Conservation (phyloP, 2,329 filamentous ascomycete species). For the Colletotrichum sp. region DNA sequence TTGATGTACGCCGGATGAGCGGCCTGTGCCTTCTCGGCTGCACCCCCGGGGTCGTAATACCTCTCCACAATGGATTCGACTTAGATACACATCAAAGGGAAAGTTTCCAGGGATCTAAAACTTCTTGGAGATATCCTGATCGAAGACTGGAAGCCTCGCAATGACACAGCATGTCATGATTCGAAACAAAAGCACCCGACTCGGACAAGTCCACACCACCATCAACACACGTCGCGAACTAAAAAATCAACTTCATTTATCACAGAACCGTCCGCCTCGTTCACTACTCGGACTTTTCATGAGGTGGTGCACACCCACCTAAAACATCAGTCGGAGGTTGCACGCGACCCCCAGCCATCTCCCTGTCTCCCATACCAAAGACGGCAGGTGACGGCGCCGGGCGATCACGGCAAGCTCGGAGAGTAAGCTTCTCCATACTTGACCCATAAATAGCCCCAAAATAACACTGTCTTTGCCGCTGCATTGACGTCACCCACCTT, state of each 20-base stretch:
- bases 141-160: not conserved
- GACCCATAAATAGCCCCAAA: not conserved
- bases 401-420: not conserved
- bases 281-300: fast-evolving
- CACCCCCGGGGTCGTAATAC: too few relatives aligned
- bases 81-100: too few relatives aligned
- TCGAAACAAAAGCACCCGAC: too few relatives aligned
- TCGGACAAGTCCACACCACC: too few relatives aligned
- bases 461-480: not conserved
- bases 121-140: fast-evolving
- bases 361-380: not conserved
- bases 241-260: too few relatives aligned
- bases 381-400: not conserved
- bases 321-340: not conserved
- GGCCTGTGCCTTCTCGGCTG: not conserved
- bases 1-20: not conserved
- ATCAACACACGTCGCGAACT: too few relatives aligned
- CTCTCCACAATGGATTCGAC: not conserved
- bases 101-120: too few relatives aligned
- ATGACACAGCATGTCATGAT: not conserved
- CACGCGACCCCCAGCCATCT: not conserved
- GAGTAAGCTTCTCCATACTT: not conserved
- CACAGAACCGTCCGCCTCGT: too few relatives aligned
- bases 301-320: too few relatives aligned
- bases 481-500: not conserved